phyloP scores from a whole-genome alignment of 129 eudicot genomes.

The Tanacetum coccineum region DNA sequence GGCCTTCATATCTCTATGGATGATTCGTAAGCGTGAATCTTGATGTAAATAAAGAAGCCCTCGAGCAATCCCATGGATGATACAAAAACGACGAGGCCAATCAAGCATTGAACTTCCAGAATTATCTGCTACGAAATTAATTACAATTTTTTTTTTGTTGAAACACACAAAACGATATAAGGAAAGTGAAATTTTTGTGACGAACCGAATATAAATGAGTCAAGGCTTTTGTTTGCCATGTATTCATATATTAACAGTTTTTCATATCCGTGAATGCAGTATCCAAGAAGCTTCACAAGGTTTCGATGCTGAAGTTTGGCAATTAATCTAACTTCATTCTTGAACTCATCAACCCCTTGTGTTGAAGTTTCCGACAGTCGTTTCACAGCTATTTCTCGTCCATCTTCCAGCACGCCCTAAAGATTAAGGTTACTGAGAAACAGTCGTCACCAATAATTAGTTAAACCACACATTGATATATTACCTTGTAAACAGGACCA shows the following conservation, averaged over 20 bases:
- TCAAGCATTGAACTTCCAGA: not conserved
- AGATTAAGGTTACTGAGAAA: too few relatives aligned
- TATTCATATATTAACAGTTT: too few relatives aligned
- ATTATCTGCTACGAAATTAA: not conserved
- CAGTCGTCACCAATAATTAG: too few relatives aligned
- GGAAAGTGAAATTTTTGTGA: not conserved
- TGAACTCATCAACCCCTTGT: constrained; percentile 32
- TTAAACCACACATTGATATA: too few relatives aligned
- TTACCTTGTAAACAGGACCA: constrained; percentile 33
- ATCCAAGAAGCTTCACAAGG: constrained; percentile 41
- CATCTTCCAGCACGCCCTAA: constrained; percentile 30
- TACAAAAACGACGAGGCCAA: too few relatives aligned
- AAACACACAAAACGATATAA: too few relatives aligned
- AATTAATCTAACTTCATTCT: constrained; percentile 32
- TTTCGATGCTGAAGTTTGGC: constrained; percentile 42
- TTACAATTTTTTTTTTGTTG: too few relatives aligned
- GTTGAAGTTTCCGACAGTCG: constrained; percentile 22
- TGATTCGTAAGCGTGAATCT: constrained; percentile 5
- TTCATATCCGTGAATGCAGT: constrained; percentile 35
- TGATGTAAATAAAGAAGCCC: too few relatives aligned
- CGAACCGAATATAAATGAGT: constrained; percentile 26
- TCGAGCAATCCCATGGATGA: too few relatives aligned
- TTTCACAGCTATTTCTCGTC: constrained; percentile 32
- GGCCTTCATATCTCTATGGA: constrained; percentile 38
- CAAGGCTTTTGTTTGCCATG: constrained; percentile 19